Evolutionary conservation across 768 basidiomycete genomes (phyloP), one percentile per base, ranked within the genome.

Genomic region (Rhizopogon vesiculosus): DNA sequence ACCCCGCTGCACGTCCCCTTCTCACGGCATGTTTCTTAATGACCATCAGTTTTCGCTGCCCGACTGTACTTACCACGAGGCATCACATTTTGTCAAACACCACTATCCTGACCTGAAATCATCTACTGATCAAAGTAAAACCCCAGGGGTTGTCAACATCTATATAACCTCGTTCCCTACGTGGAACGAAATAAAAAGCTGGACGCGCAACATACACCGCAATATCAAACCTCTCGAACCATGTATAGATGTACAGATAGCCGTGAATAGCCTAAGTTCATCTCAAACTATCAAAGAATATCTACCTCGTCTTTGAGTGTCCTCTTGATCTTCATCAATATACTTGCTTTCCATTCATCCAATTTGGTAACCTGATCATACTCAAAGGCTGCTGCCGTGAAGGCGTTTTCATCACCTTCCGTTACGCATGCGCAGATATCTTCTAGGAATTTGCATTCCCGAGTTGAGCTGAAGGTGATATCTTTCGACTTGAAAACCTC

Each of bases 331-430:
- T 88, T 91, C 65, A 98, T 75, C 66, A 99, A 70, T 50, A 99
- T 87, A 29, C 70, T 77, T 45, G 95, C 98, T 81, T 98, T 98
- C 94, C 93, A 97, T 70, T 89, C 89, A 69, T 98, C 96, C 66
- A 99, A 73, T 74, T 91, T 93, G 40, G 85, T 89, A 58, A 98
- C 83, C 66, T 93, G 87, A 69, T 98, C 94, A 68, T 83, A 98
- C 68, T 95, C 93, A 42, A 83, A 84, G n/a, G 96, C 86, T n/a
- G 86, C 86, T 16, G 74, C 85, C 5, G 90, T 92, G 68, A 89
- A 96, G 25, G 76, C 71, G 62, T 91, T 85, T 71, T 82, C 63
- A 74, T 90, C 88, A 6, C 83, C 86, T 33, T 74, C 75, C 53
- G 87, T 86, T 55, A 86, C 82, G 4, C 92, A 85, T n/a, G 94